phyloP scores from a whole-genome alignment of 306 rosid genomes.

The Dalbergia cultrata region DNA sequence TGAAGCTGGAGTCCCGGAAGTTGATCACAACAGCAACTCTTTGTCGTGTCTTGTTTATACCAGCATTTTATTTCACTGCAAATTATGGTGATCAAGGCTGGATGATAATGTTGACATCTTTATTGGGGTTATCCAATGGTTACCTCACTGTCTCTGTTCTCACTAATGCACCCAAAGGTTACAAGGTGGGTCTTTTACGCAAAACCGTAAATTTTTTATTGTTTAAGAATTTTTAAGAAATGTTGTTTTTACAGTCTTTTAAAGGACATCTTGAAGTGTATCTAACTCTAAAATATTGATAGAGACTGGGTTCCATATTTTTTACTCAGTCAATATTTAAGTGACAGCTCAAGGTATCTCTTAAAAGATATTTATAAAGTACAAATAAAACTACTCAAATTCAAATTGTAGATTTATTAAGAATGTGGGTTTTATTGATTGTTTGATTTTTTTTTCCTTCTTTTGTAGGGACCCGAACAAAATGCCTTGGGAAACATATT shows the following conservation, averaged over 20 bases:
- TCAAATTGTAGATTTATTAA: not conserved
- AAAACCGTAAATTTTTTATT: not conserved
- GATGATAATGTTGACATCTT: constrained; percentile 85
- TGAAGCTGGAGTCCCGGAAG: constrained; percentile 74
- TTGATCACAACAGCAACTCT: constrained; percentile 51
- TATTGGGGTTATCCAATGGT: constrained; percentile 84
- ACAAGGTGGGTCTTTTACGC: constrained; percentile 66
- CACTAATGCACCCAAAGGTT: constrained; percentile 91
- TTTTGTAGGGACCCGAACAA: constrained; percentile 91
- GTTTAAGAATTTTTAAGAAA: not conserved
- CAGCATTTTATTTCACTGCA: constrained; percentile 87
- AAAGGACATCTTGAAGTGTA: no score
- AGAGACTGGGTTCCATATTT: no score
- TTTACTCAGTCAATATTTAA: no score
- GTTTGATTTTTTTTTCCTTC: not conserved
- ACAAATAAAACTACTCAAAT: no score
- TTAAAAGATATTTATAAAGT: no score
- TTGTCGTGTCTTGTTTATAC: constrained; percentile 70
- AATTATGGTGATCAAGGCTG: constrained; percentile 83
- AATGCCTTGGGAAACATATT: constrained; percentile 91
- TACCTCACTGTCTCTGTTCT: constrained; percentile 86
- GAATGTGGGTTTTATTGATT: not conserved
- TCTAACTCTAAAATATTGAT: no score
- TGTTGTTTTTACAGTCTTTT: no score
- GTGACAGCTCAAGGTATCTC: no score